Conservation (phyloP, 202 grass and related monocot genomes). For the Carex arenaria region DNA sequence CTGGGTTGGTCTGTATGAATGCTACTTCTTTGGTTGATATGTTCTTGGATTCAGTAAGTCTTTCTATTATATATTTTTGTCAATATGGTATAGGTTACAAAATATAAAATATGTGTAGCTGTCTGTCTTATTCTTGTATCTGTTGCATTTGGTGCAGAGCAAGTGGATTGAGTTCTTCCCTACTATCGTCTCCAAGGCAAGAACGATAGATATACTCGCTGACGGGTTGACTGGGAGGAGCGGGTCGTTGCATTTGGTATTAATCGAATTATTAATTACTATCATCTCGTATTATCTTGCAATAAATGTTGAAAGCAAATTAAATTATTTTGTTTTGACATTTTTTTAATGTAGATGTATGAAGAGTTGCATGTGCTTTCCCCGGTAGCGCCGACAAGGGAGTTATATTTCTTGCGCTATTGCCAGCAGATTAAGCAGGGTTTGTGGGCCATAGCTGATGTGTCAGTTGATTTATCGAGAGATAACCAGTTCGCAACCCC, state of each 20-base stretch:
- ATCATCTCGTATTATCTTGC: not conserved
- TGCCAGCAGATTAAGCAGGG: conserved; percentile 77
- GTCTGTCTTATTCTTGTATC: not conserved
- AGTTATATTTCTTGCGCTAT: conserved; percentile 73
- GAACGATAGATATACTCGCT: conserved; percentile 53
- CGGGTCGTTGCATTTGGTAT: conserved; percentile 72
- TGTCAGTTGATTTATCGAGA: conserved; percentile 53
- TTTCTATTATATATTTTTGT: not conserved
- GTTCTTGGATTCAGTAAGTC: conserved; percentile 74
- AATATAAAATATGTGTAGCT: not conserved
- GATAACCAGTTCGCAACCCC: conserved; percentile 31
- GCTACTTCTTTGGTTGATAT: conserved; percentile 54
- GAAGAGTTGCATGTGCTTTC: conserved; percentile 79
- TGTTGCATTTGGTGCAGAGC: conserved; percentile 25
- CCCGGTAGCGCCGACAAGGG: conserved; percentile 51
- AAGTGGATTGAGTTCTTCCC: conserved; percentile 93
- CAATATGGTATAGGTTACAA: not conserved
- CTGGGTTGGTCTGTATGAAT: conserved; percentile 51
- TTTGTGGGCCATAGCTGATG: conserved; percentile 73
- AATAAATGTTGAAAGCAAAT: not conserved
- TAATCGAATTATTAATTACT: not conserved
- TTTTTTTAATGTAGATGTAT: conserved; percentile 52
- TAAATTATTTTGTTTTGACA: not conserved
- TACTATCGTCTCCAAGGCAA: conserved; percentile 58
- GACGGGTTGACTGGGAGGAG: conserved; percentile 39